phyloP scores from a whole-genome alignment of 1,284 basidiomycete species.

The Apiotrichum akiyoshidainum region DNA sequence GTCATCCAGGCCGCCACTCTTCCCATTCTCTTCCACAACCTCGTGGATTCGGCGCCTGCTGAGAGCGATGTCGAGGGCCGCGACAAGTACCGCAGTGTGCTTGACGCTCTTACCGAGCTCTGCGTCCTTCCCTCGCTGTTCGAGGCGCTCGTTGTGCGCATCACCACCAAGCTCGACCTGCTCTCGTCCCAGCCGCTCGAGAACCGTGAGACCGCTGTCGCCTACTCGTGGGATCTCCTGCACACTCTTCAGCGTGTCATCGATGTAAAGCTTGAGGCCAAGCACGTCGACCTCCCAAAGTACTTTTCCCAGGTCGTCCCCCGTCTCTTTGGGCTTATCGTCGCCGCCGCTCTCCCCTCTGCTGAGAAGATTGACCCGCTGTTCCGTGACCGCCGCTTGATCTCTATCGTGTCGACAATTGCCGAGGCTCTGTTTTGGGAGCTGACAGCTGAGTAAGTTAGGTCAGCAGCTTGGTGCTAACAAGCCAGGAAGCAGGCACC shows the following conservation, averaged over 20 bases:
- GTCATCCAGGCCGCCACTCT: slow-evolving; percentile 73
- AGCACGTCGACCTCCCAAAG: slow-evolving; percentile 69
- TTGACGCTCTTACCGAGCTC: slow-evolving; percentile 69
- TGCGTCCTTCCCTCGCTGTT: slow-evolving; percentile 76
- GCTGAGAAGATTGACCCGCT: slow-evolving; percentile 38
- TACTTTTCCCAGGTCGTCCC: slow-evolving; percentile 73
- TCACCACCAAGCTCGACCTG: slow-evolving; percentile 75
- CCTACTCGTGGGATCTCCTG: slow-evolving; percentile 81
- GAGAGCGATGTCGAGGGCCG: slow-evolving; percentile 60
- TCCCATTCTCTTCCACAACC: slow-evolving; percentile 69
- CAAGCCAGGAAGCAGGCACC: slow-evolving; percentile 55
- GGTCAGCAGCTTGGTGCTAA: not conserved
- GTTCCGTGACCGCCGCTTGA: slow-evolving; percentile 63
- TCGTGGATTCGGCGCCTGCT: slow-evolving; percentile 66
- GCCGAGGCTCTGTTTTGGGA: slow-evolving; percentile 67
- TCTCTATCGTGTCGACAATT: slow-evolving; percentile 63
- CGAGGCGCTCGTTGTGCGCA: slow-evolving; percentile 73
- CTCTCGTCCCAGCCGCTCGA: slow-evolving; percentile 35
- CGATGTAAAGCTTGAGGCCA: slow-evolving; percentile 60
- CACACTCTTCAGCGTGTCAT: slow-evolving; percentile 65
- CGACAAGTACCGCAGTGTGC: slow-evolving; percentile 64
- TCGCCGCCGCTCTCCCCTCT: slow-evolving; percentile 55
- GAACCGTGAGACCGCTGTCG: slow-evolving; percentile 59
- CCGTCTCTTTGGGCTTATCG: slow-evolving; percentile 66
- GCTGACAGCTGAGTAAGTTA: slow-evolving; percentile 61